Base-by-base conservation (phyloP, 495 filamentous ascomycete genomes). In the Aspergillus leporis region DNA sequence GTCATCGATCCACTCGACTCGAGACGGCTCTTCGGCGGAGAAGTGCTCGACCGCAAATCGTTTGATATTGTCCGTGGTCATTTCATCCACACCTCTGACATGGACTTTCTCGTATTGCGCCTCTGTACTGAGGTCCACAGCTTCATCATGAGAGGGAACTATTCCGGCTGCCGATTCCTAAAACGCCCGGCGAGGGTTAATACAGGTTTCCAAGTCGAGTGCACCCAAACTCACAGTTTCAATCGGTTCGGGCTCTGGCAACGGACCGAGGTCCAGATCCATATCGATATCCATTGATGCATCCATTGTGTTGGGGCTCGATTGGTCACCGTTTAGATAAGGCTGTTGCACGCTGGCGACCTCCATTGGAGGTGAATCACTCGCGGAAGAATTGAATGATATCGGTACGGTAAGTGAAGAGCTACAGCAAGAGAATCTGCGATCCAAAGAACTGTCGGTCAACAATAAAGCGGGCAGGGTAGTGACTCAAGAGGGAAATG, bases 1-100 rank as follows among this genome's bases (percentile, higher is more conserved):
- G 69, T 98, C 94, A 65, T 98, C 89, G 60, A 98, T 93, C 94
- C 94, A 98, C 73, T 97, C 91, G 62, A 97, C 75, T 19, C 83
- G 82, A 22, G 76, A 67, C 30, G 88, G 81, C 6, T 67, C 62
- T 14, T 82, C 74, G 4, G 71, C 61, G 14, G 80, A 65, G 65
- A 85, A 90, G 69, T 92, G 83, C 53, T 90, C 83, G 5, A 69
- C 53, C 2, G 88, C 81, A 63, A 89, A 98, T 60, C 77, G 70
- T 61, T 87, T 85, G 62, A 97, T 86, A 56, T 96, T 82, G 22
- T 84, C 78, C 8, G 92, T 91, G 16, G 84, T 89, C 66, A 97
- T 79, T 58, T 87, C 85, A 65, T 96, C 90, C 1, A 97, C 81
- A 14, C 94, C 94, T 58, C 84, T 81, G 34, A 98, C 73, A 69